phyloP scores from a whole-genome alignment of 2,329 filamentous ascomycete species.

The Clonostachys solani region DNA sequence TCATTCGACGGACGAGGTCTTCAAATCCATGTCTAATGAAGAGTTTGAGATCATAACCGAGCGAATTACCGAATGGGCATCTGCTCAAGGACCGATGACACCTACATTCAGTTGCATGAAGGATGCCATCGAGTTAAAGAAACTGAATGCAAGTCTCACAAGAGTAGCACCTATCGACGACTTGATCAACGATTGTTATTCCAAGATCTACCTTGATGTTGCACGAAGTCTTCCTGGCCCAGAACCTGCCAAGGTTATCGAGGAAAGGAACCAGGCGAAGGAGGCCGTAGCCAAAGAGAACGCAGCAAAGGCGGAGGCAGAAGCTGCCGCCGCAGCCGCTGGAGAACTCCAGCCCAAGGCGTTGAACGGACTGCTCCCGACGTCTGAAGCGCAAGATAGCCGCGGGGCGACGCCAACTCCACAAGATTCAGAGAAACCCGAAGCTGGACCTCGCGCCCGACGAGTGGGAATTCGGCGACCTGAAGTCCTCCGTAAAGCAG shows the following conservation, averaged over 20 bases:
- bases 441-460: slow-evolving; percentile 30
- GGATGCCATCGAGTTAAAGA: slow-evolving; percentile 55
- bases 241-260: slow-evolving; percentile 41
- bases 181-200: slow-evolving; percentile 87
- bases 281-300: slow-evolving; percentile 18
- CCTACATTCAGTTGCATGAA: slow-evolving; percentile 49
- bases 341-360: slow-evolving; percentile 20
- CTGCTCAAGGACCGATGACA: slow-evolving; percentile 27
- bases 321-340: slow-evolving; percentile 22
- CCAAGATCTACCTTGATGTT: slow-evolving; percentile 66
- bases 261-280: slow-evolving; percentile 35
- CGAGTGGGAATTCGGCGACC: slow-evolving; percentile 45
- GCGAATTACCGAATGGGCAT: slow-evolving; percentile 51
- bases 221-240: slow-evolving; percentile 52
- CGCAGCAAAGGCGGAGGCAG: slow-evolving; percentile 26
- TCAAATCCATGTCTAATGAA: slow-evolving; percentile 47
- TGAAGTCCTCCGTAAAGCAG: slow-evolving; percentile 58
- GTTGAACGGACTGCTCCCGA: slow-evolving; percentile 36
- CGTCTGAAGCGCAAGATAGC: slow-evolving; percentile 31
- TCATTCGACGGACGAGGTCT: slow-evolving; percentile 44
- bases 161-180: slow-evolving; percentile 86
- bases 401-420: slow-evolving; percentile 25
- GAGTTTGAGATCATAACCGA: slow-evolving; percentile 55
- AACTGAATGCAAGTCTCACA: slow-evolving; percentile 82
- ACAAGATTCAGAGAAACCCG: slow-evolving; percentile 33